A percentile compares a stretch with the other conserved stretches of the same genome.
Evolutionary conservation across 345 rosid species (phyloP).

Genomic region (Aquilaria malaccensis): DNA sequence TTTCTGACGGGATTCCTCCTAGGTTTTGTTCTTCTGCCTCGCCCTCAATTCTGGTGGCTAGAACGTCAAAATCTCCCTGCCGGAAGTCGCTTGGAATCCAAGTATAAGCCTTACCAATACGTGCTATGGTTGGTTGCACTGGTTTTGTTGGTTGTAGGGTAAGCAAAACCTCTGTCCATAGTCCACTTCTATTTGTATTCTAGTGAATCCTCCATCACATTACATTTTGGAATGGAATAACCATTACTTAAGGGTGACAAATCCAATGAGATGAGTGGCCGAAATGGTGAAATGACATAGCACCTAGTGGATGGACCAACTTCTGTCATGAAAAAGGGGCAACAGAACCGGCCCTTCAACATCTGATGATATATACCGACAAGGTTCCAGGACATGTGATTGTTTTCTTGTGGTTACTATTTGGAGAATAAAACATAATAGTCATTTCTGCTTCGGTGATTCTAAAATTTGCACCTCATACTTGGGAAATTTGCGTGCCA

Average conservation of each 20-base stretch:
- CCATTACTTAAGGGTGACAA: neutral
- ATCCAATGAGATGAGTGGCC: neutral
- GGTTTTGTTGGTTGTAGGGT: conserved; percentile 59
- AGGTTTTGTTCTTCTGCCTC: conserved; percentile 74
- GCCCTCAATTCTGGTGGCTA: conserved; percentile 77
- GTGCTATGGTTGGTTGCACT: conserved; percentile 45
- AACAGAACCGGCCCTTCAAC: no score
- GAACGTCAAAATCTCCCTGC: conserved; percentile 38
- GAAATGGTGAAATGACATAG: conserved; percentile 6
- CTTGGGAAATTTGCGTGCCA: neutral
- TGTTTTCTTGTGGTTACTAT: no score
- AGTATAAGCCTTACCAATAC: conserved; percentile 73
- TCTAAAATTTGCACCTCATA: neutral
- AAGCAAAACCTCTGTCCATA: conserved; percentile 8
- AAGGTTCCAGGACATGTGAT: no score
- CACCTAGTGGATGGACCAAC: neutral
- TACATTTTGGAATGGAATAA: neutral
- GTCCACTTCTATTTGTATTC: neutral
- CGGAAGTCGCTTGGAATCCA: conserved; percentile 39
- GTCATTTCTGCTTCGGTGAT: conserved; percentile 4
- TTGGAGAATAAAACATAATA: neutral
- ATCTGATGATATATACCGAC: no score
- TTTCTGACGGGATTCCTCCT: conserved; percentile 82
- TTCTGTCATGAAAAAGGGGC: no score
- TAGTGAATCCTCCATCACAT: neutral